Evolutionary conservation across 2,329 filamentous ascomycete species (phyloP).

Genomic region (Penicillium nordicum): DNA sequence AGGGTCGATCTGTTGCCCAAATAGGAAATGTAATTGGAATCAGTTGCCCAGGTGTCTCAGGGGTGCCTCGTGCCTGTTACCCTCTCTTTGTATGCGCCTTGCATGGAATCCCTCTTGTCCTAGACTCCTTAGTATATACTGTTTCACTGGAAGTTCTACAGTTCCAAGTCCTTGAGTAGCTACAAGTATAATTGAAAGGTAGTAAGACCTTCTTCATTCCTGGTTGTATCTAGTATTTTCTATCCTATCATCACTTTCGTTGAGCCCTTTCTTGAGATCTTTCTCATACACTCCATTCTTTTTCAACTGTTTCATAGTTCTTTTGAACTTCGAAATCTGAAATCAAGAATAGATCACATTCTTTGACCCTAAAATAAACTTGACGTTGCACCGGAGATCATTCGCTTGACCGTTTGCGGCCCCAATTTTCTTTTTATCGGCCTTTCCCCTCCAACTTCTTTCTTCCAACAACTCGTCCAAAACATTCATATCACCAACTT

Average conservation of each 20-base stretch:
- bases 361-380: conserved; percentile 6
- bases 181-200: conserved; percentile 15
- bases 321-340: background rate
- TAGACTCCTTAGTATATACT: conserved; percentile 6
- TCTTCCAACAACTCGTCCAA: conserved; percentile 11
- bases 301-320: conserved; percentile 1
- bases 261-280: background rate
- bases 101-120: conserved; percentile 7
- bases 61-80: conserved; percentile 17
- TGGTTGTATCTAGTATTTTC: background rate
- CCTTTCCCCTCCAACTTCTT: conserved; percentile 18
- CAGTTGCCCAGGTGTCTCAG: conserved; percentile 12
- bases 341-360: conserved; percentile 1
- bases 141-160: conserved; percentile 16
- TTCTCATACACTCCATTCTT: background rate
- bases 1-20: conserved; percentile 2
- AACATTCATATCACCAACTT: conserved; percentile 59
- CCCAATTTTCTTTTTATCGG: conserved; percentile 28
- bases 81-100: conserved; percentile 2
- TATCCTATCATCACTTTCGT: conserved; percentile 3
- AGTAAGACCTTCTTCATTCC: conserved; percentile 6
- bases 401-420: conserved; percentile 27
- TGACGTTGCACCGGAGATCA: conserved; percentile 12
- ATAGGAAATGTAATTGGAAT: conserved; percentile 16
- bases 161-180: background rate